Conservation (phyloP, 2,329 filamentous ascomycete species). For the Diaporthe vexans region DNA sequence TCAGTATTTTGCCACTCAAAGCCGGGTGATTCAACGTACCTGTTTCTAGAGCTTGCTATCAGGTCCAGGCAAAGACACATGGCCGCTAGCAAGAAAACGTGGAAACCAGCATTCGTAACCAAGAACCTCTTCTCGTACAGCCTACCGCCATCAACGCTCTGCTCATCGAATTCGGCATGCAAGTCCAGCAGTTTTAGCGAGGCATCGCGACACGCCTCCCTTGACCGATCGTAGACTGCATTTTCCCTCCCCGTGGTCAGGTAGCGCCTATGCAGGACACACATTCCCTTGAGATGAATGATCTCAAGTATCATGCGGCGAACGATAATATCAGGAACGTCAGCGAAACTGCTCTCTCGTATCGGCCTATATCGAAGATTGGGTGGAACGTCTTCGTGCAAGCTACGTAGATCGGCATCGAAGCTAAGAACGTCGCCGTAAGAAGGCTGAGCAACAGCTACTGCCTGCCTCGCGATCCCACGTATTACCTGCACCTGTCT, state of each 20-base stretch:
- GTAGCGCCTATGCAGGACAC: conserved; percentile 64
- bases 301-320: conserved; percentile 55
- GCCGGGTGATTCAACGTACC: conserved; percentile 47
- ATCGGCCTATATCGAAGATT: conserved; percentile 46
- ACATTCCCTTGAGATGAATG: conserved; percentile 61
- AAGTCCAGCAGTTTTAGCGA: conserved; percentile 61
- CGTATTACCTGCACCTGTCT: conserved; percentile 59
- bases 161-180: conserved; percentile 62
- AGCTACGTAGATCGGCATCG: conserved; percentile 52
- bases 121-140: conserved; percentile 68
- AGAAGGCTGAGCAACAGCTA: conserved; percentile 51
- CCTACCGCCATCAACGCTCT: conserved; percentile 62
- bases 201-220: conserved; percentile 58
- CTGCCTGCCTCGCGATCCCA: conserved; percentile 57
- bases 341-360: conserved; percentile 51
- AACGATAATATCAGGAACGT: conserved; percentile 54
- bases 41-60: conserved; percentile 55
- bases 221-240: conserved; percentile 55
- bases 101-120: conserved; percentile 64
- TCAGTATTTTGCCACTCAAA: background rate
- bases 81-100: conserved; percentile 71
- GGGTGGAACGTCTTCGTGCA: conserved; percentile 51
- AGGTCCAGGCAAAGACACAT: conserved; percentile 71
- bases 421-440: conserved; percentile 56
- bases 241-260: conserved; percentile 57